Base-by-base conservation (phyloP, 129 eudicot species). In the Flaveria ramosissima region DNA sequence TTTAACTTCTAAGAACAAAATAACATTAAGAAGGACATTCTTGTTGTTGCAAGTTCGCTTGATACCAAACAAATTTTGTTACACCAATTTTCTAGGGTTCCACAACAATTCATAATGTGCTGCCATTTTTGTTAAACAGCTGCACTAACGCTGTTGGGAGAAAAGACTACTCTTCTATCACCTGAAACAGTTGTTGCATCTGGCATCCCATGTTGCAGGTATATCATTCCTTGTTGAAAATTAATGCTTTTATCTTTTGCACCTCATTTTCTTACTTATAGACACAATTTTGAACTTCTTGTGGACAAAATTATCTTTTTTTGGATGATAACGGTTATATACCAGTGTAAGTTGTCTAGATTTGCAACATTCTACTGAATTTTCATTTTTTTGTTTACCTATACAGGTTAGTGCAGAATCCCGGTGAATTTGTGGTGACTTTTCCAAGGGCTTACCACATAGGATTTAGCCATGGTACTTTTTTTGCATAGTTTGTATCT, bases 161-260 rank as follows among this genome's bases (percentile, higher is more conserved):
- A 94, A 85, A 94, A 94, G 87, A 94, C 99, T 69, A 94, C 99
- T 78, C 92, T 94, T 81, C 64, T 94, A 63, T 94, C 99, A 74
- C 99, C 99, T 70, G 93, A 94, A 75, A 72, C 75, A 66, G 77
- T 94, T 75, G 87, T 83, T 55, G 88, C 83, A 24, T 84, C 96
- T 59, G 94, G 97, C 60, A 89, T 94, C 72, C 99, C 99, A 41
- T 94, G 99, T 80, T 94, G 99, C 86, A 91, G 99, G 99, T 94
- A 72, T 48, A 86, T 77, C 63, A 7, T 64, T 82, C 20, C 68
- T 62, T 70, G 67, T 3, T 46, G 62, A 23, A 41, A 60, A 23
- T 43, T 8, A 23, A 65, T 73, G 55, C 55, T 51, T 73, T 42
- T 57, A 41, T 66, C 66, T 39, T 42, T 51, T 50, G 41, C 50